Evolutionary conservation across 495 filamentous ascomycete species (phyloP), one percentile per base, ranked within the genome.

Genomic region (Hypoxylon fragiforme): DNA sequence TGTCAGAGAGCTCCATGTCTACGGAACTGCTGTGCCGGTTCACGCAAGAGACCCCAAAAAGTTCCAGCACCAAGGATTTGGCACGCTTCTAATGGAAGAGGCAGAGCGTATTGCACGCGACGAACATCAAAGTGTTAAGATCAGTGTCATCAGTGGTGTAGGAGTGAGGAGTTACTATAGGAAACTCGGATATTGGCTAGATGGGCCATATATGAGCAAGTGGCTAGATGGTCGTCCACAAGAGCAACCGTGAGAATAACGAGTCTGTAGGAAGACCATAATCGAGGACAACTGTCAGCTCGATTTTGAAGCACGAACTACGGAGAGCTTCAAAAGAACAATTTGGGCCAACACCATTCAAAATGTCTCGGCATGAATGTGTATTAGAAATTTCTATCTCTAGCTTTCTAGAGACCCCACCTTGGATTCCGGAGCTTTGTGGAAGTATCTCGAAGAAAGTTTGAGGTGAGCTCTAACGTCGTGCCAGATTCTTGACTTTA

Each of bases 11-110:
- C 76, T 98, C 45, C 94, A 98, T 71, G 94, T 98, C 1, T 98
- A 98, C 67, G 94, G 94, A 11, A 90, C 88, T 46, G 94, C 94
- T 1, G 94, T 98, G 7, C 94, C 94, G 1, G 84, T 98, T 45
- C 94, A 98, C 68, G 91, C 89, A 7, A 79, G 94, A 47, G 92
- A 97, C 65, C 88, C 92, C 7, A 83, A 85, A 65, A 98, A 98
- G 70, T 97, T 96, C 73, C 94, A 98, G 76, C 94, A 98, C 73
- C 95, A 96, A 65, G 94, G 94, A 0, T 98, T 95, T 62, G 94
- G 94, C 19, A 97, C 95, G 2, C 70, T 98, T 48, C 63, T 98
- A 44, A 98, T 98, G 94, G 94, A 97, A 68, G 91, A 97, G 73
- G 94, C 94, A 1, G 95, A 98, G 72, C 79, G 90, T 36, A 97